Evolutionary conservation across 2,329 filamentous ascomycete genomes (phyloP).

Genomic region (Colletotrichum tofieldiae): DNA sequence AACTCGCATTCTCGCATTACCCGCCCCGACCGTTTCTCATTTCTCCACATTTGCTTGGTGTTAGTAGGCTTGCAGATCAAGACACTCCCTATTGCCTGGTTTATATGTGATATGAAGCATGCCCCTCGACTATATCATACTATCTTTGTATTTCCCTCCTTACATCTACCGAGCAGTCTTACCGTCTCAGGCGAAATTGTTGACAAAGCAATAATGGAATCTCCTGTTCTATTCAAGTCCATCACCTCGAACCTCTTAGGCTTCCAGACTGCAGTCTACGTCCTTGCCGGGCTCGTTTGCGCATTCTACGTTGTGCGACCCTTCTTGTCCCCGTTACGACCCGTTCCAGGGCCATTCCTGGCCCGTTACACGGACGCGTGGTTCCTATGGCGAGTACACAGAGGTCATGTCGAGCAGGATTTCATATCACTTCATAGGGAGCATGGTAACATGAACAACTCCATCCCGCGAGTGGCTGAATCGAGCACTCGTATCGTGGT

Average conservation of each 20-base stretch:
- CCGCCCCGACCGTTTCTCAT: background rate
- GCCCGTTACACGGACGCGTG: conserved; percentile 50
- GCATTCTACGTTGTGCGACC: background rate
- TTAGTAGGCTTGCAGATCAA: background rate
- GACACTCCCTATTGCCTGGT: background rate
- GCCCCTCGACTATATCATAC: background rate
- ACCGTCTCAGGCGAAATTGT: background rate
- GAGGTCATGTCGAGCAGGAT: conserved; percentile 48
- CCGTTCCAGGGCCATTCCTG: conserved; percentile 48
- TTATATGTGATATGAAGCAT: background rate
- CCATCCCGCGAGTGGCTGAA: background rate
- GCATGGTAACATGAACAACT: conserved; percentile 46
- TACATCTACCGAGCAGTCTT: background rate
- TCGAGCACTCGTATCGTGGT: background rate
- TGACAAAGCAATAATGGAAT: background rate
- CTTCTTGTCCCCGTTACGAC: conserved; percentile 45
- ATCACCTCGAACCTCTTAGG: background rate
- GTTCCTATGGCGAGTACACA: conserved; percentile 47
- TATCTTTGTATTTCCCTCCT: background rate
- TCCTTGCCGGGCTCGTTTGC: background rate
- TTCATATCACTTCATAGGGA: conserved; percentile 50
- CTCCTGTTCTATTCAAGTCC: background rate
- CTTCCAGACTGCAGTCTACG: background rate
- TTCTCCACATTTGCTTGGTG: background rate
- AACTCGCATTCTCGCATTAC: background rate